These are phyloP conservation scores for Pseudonitzschia multiseries DNA, from an alignment of 108 stramenopile genomes.

Conservation along the genomic window DNA sequence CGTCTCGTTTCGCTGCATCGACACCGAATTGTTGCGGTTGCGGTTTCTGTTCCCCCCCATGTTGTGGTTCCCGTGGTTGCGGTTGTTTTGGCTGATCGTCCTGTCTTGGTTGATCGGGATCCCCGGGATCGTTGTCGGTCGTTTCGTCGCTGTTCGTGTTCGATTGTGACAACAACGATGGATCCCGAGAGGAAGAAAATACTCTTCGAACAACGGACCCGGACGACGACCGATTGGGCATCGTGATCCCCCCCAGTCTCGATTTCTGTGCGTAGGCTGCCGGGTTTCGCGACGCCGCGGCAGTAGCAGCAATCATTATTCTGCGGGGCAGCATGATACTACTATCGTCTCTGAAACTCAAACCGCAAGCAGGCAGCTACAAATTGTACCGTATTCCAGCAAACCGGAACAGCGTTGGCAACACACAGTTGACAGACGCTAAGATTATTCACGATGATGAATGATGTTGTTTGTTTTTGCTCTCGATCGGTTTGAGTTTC, in stretches of 20 bases:
- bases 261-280: background rate
- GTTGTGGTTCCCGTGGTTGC: background rate
- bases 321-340: conserved; percentile 3
- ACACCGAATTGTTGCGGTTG: background rate
- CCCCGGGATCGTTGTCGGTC: background rate
- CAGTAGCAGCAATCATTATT: background rate
- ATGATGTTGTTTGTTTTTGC: too few relatives aligned
- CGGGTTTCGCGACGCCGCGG: background rate
- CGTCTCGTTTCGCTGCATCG: background rate
- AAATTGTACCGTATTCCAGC: too few relatives aligned
- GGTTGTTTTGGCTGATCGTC: background rate
- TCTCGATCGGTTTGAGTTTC: too few relatives aligned
- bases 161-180: conserved; percentile 3
- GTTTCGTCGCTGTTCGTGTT: conserved; percentile 3
- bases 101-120: background rate
- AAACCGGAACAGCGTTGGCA: too few relatives aligned
- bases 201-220: background rate
- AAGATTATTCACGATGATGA: too few relatives aligned
- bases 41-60: background rate
- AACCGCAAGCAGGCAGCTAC: too few relatives aligned
- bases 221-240: background rate
- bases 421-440: too few relatives aligned
- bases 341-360: background rate
- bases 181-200: background rate
- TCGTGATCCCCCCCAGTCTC: background rate